A percentile compares a stretch with the other conserved stretches of the same genome.
Evolutionary conservation across 2,329 filamentous ascomycete species (phyloP).

Genomic region (Ophiostoma ulmi): DNA sequence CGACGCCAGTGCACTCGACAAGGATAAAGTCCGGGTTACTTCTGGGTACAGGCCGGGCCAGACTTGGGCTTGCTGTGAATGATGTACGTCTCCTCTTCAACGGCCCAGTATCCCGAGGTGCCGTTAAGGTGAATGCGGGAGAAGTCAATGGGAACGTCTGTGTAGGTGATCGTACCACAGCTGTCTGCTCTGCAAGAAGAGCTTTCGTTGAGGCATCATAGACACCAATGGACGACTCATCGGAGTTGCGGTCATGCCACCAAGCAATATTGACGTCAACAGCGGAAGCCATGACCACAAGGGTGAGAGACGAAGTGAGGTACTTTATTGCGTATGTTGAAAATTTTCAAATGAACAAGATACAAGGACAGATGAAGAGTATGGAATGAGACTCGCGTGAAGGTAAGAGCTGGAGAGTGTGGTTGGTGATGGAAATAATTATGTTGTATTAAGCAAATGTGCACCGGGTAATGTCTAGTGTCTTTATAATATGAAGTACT

Average conservation of each 20-base stretch:
- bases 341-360: neutral
- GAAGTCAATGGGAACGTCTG: neutral
- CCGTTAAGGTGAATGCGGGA: neutral
- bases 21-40: constrained; percentile 1
- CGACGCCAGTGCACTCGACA: neutral
- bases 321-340: neutral
- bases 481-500: neutral
- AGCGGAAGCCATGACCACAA: neutral
- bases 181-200: neutral
- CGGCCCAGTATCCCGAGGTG: neutral
- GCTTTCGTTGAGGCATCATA: neutral
- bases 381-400: neutral
- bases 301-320: neutral
- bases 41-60: neutral
- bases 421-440: neutral
- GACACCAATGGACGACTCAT: neutral
- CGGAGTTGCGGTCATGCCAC: neutral
- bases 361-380: neutral
- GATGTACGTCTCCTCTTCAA: neutral
- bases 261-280: neutral
- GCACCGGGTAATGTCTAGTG: neutral
- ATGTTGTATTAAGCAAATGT: neutral
- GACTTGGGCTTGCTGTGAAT: neutral
- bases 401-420: neutral
- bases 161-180: neutral